Percentiles rank a stretch among this genome's conserved stretches.
Conservation (phyloP, 805 yeast species). For the Saccharomycopsis guyanensis region DNA sequence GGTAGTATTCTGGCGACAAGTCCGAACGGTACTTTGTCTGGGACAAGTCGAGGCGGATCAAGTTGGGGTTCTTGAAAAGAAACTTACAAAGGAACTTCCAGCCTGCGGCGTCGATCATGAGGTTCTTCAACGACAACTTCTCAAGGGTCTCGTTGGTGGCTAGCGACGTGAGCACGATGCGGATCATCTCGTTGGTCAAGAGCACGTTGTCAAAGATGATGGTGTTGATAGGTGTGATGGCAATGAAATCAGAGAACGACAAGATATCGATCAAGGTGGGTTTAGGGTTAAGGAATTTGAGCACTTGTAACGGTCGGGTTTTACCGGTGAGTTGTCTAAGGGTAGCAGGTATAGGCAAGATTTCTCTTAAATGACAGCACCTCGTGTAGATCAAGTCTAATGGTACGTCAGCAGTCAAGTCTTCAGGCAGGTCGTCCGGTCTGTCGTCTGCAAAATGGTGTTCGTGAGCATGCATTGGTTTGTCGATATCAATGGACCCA, state of each 20-base stretch:
- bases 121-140: conserved; percentile 71
- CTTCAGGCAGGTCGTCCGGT: conserved; percentile 17
- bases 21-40: conserved; percentile 43
- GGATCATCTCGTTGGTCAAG: conserved; percentile 67
- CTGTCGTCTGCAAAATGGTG: conserved; percentile 39
- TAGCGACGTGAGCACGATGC: conserved; percentile 63
- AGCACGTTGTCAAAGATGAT: conserved; percentile 74
- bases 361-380: conserved; percentile 88
- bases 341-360: conserved; percentile 86
- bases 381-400: conserved; percentile 75
- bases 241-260: conserved; percentile 78
- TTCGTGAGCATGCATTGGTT: conserved; percentile 59
- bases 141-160: conserved; percentile 58
- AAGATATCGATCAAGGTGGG: conserved; percentile 86
- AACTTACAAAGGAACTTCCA: conserved; percentile 80
- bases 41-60: conserved; percentile 61
- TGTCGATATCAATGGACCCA: conserved; percentile 49
- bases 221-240: conserved; percentile 77
- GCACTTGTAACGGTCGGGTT: conserved; percentile 65
- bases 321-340: conserved; percentile 69
- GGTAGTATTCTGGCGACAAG: conserved; percentile 30
- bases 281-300: conserved; percentile 74
- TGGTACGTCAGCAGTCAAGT: conserved; percentile 24
- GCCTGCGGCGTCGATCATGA: conserved; percentile 60
- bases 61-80: conserved; percentile 49